Evolutionary conservation across 768 basidiomycete species (phyloP), one percentile per base, ranked within the genome.

Genomic region (Chalciporus pseudorubinellus): DNA sequence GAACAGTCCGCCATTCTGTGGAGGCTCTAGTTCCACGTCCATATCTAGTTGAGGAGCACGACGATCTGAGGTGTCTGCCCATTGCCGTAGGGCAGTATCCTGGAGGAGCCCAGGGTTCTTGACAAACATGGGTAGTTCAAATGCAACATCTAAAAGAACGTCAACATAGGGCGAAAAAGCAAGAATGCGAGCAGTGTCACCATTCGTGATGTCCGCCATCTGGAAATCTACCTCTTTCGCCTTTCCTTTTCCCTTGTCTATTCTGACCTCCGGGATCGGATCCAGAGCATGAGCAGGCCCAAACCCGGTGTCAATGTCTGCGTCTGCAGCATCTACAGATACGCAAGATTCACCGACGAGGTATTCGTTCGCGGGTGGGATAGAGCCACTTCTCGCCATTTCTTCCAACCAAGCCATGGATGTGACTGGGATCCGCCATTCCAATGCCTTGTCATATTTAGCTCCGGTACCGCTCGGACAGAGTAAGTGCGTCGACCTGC

Each of bases 381-480:
- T 63, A 2, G 41, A 44, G 1, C 87, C 90, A 0, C 69, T 75
- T 22, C 60, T 64, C 9, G 78, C 84, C 56, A 91, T 80, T 0
- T 73, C 71, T 12, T 74, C 73, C 16, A 97, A 63, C 92, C 92
- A 97, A 9, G 70, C 72, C 65, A 87, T 72, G 33, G 77, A 74
- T 19, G 95, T 75, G n/a, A 89, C 81, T 0, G 85, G 83, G 8
- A 87, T 79, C 13, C 76, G 76, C 93, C 94, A 95, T 63, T 90
- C 82, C 34, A 66, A 62, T 2, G 93, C 92, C 64, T 86, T 91
- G 14, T 84, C 80, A 45, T 80, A 90, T 64, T 97, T 95, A 20
- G 76, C 73, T 14, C 94, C 92, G 0, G 64, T 70, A 0, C 77
- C 80, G 6, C 82, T 75, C 0, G 88, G 87, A 63, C 92, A 93